Base-by-base conservation (phyloP, 208 protist genomes). In the Crithidia expoeki region DNA sequence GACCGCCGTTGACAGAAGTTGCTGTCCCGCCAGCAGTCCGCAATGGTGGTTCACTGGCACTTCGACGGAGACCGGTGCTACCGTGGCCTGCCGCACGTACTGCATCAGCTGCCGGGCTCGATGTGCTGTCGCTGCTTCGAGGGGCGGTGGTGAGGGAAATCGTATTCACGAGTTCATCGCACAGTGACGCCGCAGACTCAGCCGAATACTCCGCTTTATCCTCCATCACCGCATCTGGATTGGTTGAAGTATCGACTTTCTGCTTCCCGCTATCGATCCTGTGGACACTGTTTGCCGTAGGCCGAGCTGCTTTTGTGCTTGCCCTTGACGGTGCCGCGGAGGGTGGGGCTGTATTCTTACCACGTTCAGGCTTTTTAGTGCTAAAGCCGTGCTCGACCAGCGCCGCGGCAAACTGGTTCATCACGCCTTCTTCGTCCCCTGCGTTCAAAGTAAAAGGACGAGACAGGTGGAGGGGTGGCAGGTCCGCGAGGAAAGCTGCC, bases 381-480 rank as follows among this genome's bases (percentile, higher is more conserved):
- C 21, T 59, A 50, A 62, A 77, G 64, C 72, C 72, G 64, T 72
- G 72, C 25, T 64, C 64, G 6, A 67, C 63, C 38, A 77, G 30
- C 23, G 72, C 58, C 14, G 63, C 42, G 25, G 72, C 72, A 33
- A 62, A 77, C 38, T 77, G 72, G n/a, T 77, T 61, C 57, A 77
- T 34, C 4, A 50, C 46, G 1, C 40, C 28, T 19, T 77, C 72
- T 30, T 71, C 58, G 1, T 36, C 64, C 25, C 61, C 28, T 12
- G 27, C 9, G 56, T 55, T 71, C 12, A 59, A 6, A 36, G 47
- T 67, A 11, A 77, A 77, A 42, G 64, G 72, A 32, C 42, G 72
- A 3, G 44, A 30, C 19, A 77, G 72, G 12, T 32, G 63, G 4
- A 77, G 72, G 0, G 72, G 72, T 0, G 64, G 72, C 36, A 77